These are phyloP conservation scores for Thelephora terrestris DNA, from an alignment of 1,284 basidiomycete genomes.

Conservation along the genomic window DNA sequence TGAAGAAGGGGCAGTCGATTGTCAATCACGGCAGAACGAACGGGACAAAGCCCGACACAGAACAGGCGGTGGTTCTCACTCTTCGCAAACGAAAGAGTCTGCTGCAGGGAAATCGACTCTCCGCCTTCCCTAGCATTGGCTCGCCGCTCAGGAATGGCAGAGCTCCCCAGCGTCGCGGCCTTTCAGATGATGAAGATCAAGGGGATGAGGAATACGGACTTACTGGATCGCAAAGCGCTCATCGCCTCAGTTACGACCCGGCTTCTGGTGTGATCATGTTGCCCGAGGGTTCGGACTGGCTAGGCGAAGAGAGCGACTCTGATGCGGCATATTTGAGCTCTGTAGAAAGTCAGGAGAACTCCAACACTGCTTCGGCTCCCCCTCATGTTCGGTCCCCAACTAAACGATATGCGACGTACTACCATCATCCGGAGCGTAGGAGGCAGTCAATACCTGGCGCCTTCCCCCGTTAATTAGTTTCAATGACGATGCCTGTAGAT, in stretches of 20 bases:
- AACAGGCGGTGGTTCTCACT: constrained; percentile 65
- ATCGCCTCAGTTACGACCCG: constrained; percentile 67
- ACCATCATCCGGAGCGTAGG: constrained; percentile 64
- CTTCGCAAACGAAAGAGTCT: constrained; percentile 57
- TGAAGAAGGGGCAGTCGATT: constrained; percentile 69
- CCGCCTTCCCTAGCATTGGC: constrained; percentile 5
- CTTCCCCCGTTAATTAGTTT: constrained; percentile 21
- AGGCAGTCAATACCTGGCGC: constrained; percentile 44
- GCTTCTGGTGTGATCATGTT: constrained; percentile 78
- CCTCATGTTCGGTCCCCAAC: constrained; percentile 7
- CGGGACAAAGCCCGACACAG: constrained; percentile 27
- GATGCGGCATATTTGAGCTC: constrained; percentile 23
- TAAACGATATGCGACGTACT: constrained; percentile 56
- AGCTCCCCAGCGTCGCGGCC: neutral
- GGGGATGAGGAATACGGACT: constrained; percentile 43
- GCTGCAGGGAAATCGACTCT: constrained; percentile 18
- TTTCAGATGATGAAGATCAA: neutral
- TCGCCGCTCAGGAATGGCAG: constrained; percentile 9
- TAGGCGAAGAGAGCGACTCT: constrained; percentile 34
- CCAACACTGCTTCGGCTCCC: constrained; percentile 14
- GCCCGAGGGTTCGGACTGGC: constrained; percentile 68
- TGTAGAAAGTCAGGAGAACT: constrained; percentile 9
- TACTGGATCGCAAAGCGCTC: constrained; percentile 22
- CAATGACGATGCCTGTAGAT: too few relatives aligned
- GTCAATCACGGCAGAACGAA: constrained; percentile 39